Base-by-base conservation (phyloP, 2,329 filamentous ascomycete genomes). In the Volutella citrinella region DNA sequence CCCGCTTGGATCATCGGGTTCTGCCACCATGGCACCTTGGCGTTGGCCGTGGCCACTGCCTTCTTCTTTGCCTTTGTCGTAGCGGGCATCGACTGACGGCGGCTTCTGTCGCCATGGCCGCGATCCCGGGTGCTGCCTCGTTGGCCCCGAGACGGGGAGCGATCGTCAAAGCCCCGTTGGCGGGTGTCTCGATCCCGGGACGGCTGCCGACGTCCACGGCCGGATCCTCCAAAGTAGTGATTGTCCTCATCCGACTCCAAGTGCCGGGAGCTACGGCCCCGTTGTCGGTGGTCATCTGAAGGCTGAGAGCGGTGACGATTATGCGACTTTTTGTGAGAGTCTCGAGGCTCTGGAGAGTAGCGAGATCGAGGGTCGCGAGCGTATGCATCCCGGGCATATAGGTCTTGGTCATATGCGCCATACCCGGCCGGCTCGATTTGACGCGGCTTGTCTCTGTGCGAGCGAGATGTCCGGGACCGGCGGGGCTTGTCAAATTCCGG, bases 1-100 rank as follows among this genome's bases (percentile, higher is more conserved):
- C 69, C 67, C n/a, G 61, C 60, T 30, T 64, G 60, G 4, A 65
- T 31, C 21, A 60, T 19, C 2, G 61, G 60, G 23, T 65, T 64
- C 39, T 61, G 50, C 60, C 60, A 64, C 61, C 61, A 64, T 10
- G 48, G 36, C 8, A n/a, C n/a, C n/a, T n/a, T n/a, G n/a, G n/a
- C n/a, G n/a, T n/a, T n/a, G n/a, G n/a, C n/a, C n/a, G n/a, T n/a
- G n/a, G n/a, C n/a, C 12, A 12, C 8, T 5, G n/a, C 13, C 8
- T 32, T 42, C 13, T 21, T 36, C 20, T 38, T 36, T 16, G 43
- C 16, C 16, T 53, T 57, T 10, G 48, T 46, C 18, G 36, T 35
- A 3, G 57, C 54, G 7, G 60, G 60, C 54, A 63, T 61, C 5
- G 60, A 62, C 23, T 45, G 56, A 19, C 57, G 55, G n/a, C 56